A percentile compares a stretch with the other conserved stretches of the same genome.
These are phyloP conservation scores for Penicillium subrubescens DNA, from an alignment of 495 filamentous ascomycete species.

Conservation along the genomic window DNA sequence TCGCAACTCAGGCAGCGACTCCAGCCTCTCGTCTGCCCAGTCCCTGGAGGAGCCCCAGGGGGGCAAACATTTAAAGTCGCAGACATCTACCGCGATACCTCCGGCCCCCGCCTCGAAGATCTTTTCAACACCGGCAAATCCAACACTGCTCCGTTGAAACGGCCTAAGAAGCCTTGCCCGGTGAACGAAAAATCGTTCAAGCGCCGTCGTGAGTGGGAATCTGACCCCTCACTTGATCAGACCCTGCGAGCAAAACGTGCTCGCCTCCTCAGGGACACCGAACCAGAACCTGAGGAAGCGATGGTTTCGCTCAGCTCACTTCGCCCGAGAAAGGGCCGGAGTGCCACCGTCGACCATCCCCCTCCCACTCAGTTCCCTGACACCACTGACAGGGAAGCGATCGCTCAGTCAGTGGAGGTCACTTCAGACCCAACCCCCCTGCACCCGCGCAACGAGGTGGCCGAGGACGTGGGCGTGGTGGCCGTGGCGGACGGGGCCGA, in stretches of 20 bases:
- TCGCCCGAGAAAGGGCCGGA: constrained; percentile 11
- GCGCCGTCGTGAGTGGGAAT: constrained; percentile 33
- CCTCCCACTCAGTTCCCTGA: neutral
- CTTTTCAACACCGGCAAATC: constrained; percentile 31
- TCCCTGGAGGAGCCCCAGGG: constrained; percentile 36
- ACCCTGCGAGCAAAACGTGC: constrained; percentile 32
- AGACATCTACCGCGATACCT: constrained; percentile 31
- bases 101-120: constrained; percentile 24
- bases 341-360: constrained; percentile 12
- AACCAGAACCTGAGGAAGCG: constrained; percentile 19
- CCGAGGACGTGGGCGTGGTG: neutral
- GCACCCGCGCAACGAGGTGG: neutral
- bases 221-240: constrained; percentile 29
- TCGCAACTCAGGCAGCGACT: constrained; percentile 40
- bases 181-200: constrained; percentile 25
- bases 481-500: neutral
- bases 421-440: neutral
- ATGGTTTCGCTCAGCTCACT: constrained; percentile 13
- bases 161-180: constrained; percentile 25
- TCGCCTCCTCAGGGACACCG: constrained; percentile 22
- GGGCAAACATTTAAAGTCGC: constrained; percentile 20
- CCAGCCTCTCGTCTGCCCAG: constrained; percentile 47
- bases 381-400: neutral
- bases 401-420: neutral
- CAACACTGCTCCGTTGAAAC: constrained; percentile 32